phyloP scores from a whole-genome alignment of 2,329 filamentous ascomycete species.

The Dactylellina drechsleri region DNA sequence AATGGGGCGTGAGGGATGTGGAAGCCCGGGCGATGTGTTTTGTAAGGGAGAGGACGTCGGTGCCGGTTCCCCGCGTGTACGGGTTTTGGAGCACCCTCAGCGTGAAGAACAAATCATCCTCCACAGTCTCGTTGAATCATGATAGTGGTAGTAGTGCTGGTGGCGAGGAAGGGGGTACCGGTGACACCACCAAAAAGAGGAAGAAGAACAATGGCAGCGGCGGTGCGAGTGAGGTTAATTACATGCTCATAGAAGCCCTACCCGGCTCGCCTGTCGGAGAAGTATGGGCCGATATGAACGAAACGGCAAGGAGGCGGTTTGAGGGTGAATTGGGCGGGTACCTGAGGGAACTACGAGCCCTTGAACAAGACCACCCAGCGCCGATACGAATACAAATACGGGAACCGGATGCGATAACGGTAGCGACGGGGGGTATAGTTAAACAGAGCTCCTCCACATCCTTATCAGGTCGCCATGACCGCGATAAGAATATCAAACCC shows the following conservation, averaged over 20 bases:
- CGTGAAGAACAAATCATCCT: neutral
- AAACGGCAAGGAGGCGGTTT: constrained; percentile 27
- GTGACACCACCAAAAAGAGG: neutral
- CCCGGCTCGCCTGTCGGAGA: constrained; percentile 44
- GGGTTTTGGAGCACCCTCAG: constrained; percentile 45
- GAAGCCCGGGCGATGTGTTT: constrained; percentile 46
- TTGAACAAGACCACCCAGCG: constrained; percentile 27
- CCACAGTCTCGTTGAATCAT: neutral
- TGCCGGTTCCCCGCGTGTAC: constrained; percentile 40
- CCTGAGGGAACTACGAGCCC: constrained; percentile 35
- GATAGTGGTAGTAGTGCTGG: neutral
- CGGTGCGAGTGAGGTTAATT: constrained; percentile 26
- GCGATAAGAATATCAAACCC: too few relatives aligned
- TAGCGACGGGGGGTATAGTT: constrained; percentile 2
- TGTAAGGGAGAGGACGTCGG: constrained; percentile 32
- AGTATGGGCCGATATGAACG: constrained; percentile 43
- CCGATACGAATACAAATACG: neutral
- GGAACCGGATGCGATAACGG: constrained; percentile 20
- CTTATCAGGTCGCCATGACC: too few relatives aligned
- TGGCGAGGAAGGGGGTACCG: neutral
- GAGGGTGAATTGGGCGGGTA: constrained; percentile 36
- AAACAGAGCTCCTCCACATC: constrained; percentile 15
- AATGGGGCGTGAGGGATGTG: constrained; percentile 52
- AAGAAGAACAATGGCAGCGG: constrained; percentile 4
- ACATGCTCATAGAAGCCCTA: constrained; percentile 51